phyloP scores from a whole-genome alignment of 2,329 filamentous ascomycete genomes.

The Venturia nashicola region DNA sequence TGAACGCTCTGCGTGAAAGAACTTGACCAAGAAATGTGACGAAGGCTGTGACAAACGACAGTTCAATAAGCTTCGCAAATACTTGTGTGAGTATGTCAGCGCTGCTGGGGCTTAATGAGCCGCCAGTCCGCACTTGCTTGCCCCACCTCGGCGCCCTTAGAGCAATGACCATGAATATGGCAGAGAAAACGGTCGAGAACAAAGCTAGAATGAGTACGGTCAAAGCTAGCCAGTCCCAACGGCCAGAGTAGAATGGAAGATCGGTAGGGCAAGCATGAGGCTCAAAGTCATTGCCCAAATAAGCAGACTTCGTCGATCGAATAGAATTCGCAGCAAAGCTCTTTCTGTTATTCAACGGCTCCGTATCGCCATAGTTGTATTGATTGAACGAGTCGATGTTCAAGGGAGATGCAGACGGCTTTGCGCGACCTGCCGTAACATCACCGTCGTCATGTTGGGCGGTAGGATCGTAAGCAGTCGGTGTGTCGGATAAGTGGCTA shows the following conservation, averaged over 20 bases:
- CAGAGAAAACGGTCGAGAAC: conserved; percentile 53
- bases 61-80: conserved; percentile 63
- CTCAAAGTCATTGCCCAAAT: conserved; percentile 17
- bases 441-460: conserved; percentile 2
- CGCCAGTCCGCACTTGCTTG: conserved; percentile 39
- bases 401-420: background rate
- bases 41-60: conserved; percentile 67
- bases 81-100: conserved; percentile 57
- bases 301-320: conserved; percentile 4
- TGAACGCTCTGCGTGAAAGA: conserved; percentile 56
- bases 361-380: conserved; percentile 2
- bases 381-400: conserved; percentile 3
- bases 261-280: conserved; percentile 26
- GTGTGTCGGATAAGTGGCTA: background rate
- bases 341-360: conserved; percentile 1
- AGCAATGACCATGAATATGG: conserved; percentile 52
- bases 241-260: conserved; percentile 25
- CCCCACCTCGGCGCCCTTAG: conserved; percentile 52
- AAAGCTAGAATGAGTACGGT: conserved; percentile 35
- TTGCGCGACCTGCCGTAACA: background rate
- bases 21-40: conserved; percentile 65
- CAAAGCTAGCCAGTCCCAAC: conserved; percentile 36
- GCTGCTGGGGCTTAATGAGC: conserved; percentile 44
- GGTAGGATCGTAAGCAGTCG: conserved; percentile 6
- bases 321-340: background rate